Percentiles rank a stretch among this genome's conserved stretches.
Evolutionary conservation across 805 yeast species (phyloP).

Genomic region (Yarrowia sp.): DNA sequence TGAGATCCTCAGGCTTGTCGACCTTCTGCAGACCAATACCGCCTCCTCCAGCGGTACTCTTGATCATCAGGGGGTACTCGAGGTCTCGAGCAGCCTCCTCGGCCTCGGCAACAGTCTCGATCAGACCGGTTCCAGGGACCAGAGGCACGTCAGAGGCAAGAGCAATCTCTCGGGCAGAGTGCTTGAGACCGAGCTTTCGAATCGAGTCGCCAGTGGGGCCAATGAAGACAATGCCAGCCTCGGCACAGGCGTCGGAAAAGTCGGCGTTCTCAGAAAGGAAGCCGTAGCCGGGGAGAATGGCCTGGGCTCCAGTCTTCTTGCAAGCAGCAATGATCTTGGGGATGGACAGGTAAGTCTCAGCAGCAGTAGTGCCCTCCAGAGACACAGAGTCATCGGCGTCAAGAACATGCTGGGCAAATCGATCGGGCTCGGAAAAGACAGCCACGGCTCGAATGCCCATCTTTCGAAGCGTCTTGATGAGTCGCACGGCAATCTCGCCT

Average conservation of each 20-base stretch:
- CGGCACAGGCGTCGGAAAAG: slow-evolving; percentile 84
- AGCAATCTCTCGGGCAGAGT: slow-evolving; percentile 96
- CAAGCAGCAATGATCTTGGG: slow-evolving; percentile 90
- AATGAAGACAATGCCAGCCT: slow-evolving; percentile 86
- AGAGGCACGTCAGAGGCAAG: slow-evolving; percentile 90
- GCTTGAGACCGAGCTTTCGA: slow-evolving; percentile 89
- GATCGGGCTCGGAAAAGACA: slow-evolving; percentile 88
- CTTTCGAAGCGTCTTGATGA: slow-evolving; percentile 84
- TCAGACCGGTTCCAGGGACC: slow-evolving; percentile 95
- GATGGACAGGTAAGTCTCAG: slow-evolving; percentile 85
- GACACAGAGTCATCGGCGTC: slow-evolving; percentile 84
- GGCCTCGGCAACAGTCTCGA: slow-evolving; percentile 76
- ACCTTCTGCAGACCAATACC: slow-evolving; percentile 97
- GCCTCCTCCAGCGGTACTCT: slow-evolving; percentile 99
- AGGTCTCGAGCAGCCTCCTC: slow-evolving; percentile 71
- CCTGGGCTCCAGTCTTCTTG: slow-evolving; percentile 81
- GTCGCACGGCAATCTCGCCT: slow-evolving; percentile 97
- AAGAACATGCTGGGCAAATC: slow-evolving; percentile 84
- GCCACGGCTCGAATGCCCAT: slow-evolving; percentile 82
- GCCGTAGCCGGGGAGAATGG: slow-evolving; percentile 98
- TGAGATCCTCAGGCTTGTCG: slow-evolving; percentile 79
- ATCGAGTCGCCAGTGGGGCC: slow-evolving; percentile 98
- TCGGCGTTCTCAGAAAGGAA: slow-evolving; percentile 96
- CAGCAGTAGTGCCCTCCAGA: slow-evolving; percentile 80
- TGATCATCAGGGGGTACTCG: slow-evolving; percentile 90